phyloP scores from a whole-genome alignment of 805 yeast species.

The Candida vartiovaarae region DNA sequence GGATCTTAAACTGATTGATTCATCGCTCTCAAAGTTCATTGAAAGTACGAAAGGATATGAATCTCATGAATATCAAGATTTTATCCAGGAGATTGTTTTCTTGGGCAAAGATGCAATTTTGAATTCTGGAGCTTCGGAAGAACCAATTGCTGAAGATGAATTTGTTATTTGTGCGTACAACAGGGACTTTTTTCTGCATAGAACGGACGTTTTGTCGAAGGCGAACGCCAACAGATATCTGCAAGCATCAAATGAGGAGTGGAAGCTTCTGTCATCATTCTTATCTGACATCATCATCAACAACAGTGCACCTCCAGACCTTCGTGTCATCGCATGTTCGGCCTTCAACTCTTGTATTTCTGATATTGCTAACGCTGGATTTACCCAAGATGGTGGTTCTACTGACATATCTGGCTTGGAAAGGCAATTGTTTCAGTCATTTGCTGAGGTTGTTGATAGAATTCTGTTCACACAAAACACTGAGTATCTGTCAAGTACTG shows the following conservation, averaged over 20 bases:
- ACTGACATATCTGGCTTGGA: conserved; percentile 30
- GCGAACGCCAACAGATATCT: conserved; percentile 48
- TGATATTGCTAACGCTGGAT: conserved; percentile 21
- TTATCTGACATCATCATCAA: conserved; percentile 40
- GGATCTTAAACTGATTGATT: conserved; percentile 47
- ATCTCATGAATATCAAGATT: conserved; percentile 37
- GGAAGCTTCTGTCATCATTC: conserved; percentile 42
- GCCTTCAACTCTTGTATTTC: conserved; percentile 46
- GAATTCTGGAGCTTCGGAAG: conserved; percentile 10
- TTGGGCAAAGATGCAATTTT: conserved; percentile 29
- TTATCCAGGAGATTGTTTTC: conserved; percentile 40
- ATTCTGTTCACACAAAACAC: conserved; percentile 29
- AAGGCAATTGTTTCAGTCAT: conserved; percentile 38
- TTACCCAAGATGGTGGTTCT: conserved; percentile 1
- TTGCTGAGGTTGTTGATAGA: conserved; percentile 37
- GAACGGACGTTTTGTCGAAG: conserved; percentile 44
- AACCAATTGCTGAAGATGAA: conserved; percentile 20
- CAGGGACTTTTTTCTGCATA: conserved; percentile 45
- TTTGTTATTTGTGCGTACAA: conserved; percentile 42
- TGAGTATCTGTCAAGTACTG: conserved; percentile 41
- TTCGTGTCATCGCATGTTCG: conserved; percentile 42
- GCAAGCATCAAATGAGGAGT: conserved; percentile 32
- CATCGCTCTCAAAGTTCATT: conserved; percentile 49
- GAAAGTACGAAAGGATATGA: conserved; percentile 57
- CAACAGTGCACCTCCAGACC: conserved; percentile 34